These are phyloP conservation scores for Xylariales sp. DNA, from an alignment of 2,329 filamentous ascomycete species.

Conservation along the genomic window DNA sequence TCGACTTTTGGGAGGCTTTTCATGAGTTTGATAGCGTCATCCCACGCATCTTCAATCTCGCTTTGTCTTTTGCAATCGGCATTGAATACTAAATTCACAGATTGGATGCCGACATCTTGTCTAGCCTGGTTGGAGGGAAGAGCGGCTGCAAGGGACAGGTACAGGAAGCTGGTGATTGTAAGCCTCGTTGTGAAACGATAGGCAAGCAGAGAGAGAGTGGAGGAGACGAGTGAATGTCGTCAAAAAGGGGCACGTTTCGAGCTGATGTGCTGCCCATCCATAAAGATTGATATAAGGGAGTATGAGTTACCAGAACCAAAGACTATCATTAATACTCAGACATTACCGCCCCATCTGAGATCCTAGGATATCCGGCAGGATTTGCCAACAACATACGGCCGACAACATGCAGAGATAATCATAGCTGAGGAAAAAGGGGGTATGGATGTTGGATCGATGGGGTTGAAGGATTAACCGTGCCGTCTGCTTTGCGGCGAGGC, in stretches of 20 bases:
- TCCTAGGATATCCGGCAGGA: not conserved
- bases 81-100: constrained; percentile 19
- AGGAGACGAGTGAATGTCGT: constrained; percentile 16
- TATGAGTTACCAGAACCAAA: constrained; percentile 22
- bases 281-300: constrained; percentile 14
- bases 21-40: constrained; percentile 18
- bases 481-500: constrained; percentile 8
- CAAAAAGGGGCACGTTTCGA: constrained; percentile 16
- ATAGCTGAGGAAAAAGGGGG: too few relatives aligned
- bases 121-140: constrained; percentile 16
- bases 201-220: constrained; percentile 19
- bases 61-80: constrained; percentile 16
- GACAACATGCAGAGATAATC: too few relatives aligned
- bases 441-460: not conserved
- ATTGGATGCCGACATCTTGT: constrained; percentile 19
- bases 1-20: constrained; percentile 24
- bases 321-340: constrained; percentile 9
- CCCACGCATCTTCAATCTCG: constrained; percentile 14
- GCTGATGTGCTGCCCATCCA: constrained; percentile 19
- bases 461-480: constrained; percentile 12
- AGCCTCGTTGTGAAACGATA: constrained; percentile 22
- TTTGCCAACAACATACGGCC: too few relatives aligned
- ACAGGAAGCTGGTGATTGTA: constrained; percentile 13
- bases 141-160: constrained; percentile 17
- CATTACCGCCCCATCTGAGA: constrained; percentile 14